phyloP scores from a whole-genome alignment of 805 yeast genomes.

The Clavispora vitiphila region DNA sequence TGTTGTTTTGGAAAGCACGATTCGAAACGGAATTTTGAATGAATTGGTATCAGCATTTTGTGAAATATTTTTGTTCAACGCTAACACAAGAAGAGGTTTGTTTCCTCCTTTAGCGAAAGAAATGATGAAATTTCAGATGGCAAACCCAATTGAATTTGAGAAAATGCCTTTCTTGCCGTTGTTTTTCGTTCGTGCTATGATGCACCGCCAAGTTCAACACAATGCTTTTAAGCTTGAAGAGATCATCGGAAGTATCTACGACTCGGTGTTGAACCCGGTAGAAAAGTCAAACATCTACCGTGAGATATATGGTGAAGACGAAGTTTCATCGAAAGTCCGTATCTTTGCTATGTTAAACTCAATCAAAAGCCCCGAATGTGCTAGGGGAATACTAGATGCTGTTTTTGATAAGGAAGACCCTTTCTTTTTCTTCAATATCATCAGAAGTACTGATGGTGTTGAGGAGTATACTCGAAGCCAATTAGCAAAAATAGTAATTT shows the following conservation, averaged over 20 bases:
- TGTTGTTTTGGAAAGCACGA: constrained; percentile 34
- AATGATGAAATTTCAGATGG: constrained; percentile 41
- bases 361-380: constrained; percentile 22
- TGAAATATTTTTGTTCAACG: constrained; percentile 39
- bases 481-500: constrained; percentile 48
- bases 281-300: constrained; percentile 33
- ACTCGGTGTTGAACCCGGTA: constrained; percentile 31
- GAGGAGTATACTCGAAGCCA: constrained; percentile 66
- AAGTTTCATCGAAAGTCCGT: constrained; percentile 47
- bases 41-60: constrained; percentile 31
- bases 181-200: constrained; percentile 42
- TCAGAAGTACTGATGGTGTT: constrained; percentile 56
- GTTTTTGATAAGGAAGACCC: constrained; percentile 33
- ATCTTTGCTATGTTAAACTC: constrained; percentile 45
- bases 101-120: constrained; percentile 53
- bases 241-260: constrained; percentile 50
- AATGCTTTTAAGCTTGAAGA: constrained; percentile 58
- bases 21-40: constrained; percentile 21
- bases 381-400: constrained; percentile 25
- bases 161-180: constrained; percentile 46
- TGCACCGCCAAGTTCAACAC: constrained; percentile 48
- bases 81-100: constrained; percentile 63
- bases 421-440: constrained; percentile 44
- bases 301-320: constrained; percentile 52
- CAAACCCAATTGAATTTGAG: constrained; percentile 30